These are phyloP conservation scores for Boletus subparvulus DNA, from an alignment of 768 basidiomycete species.

Conservation along the genomic window DNA sequence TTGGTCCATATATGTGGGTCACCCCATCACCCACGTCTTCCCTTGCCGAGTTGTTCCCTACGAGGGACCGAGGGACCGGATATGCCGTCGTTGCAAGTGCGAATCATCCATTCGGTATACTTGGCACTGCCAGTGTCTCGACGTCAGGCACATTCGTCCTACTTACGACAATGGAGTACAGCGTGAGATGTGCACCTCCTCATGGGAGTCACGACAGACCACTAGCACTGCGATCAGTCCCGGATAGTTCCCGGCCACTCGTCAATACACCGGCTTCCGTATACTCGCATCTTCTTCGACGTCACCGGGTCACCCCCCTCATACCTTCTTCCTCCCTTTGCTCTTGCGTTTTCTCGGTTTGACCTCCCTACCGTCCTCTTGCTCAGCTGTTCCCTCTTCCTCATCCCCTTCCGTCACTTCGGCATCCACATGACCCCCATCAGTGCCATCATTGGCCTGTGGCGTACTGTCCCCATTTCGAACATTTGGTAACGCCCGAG, in stretches of 20 bases:
- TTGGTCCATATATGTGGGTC: background rate
- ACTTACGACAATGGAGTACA: slow-evolving; percentile 19
- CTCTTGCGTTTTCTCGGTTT: slow-evolving; percentile 22
- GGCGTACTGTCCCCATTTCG: slow-evolving; percentile 19
- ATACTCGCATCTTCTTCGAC: background rate
- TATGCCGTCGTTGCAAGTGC: slow-evolving; percentile 52
- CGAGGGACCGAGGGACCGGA: slow-evolving; percentile 54
- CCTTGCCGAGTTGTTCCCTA: slow-evolving; percentile 49
- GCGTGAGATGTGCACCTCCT: slow-evolving; percentile 15
- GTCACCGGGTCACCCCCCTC: background rate
- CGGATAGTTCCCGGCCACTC: slow-evolving; percentile 2
- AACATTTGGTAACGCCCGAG: slow-evolving; percentile 12
- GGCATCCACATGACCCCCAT: slow-evolving; percentile 7
- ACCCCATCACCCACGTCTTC: background rate
- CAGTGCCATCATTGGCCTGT: slow-evolving; percentile 17
- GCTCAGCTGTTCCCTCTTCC: background rate
- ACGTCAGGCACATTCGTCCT: slow-evolving; percentile 12
- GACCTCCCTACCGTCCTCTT: background rate
- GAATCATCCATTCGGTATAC: slow-evolving; percentile 53
- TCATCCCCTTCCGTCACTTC: slow-evolving; percentile 12
- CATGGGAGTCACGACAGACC: background rate
- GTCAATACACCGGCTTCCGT: background rate
- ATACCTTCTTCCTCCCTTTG: slow-evolving; percentile 20
- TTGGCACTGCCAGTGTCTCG: background rate
- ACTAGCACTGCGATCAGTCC: slow-evolving; percentile 10